A percentile compares a stretch with the other conserved stretches of the same genome.
Conservation (phyloP, 192 early-diverging fungal species). For the Podila epigama region DNA sequence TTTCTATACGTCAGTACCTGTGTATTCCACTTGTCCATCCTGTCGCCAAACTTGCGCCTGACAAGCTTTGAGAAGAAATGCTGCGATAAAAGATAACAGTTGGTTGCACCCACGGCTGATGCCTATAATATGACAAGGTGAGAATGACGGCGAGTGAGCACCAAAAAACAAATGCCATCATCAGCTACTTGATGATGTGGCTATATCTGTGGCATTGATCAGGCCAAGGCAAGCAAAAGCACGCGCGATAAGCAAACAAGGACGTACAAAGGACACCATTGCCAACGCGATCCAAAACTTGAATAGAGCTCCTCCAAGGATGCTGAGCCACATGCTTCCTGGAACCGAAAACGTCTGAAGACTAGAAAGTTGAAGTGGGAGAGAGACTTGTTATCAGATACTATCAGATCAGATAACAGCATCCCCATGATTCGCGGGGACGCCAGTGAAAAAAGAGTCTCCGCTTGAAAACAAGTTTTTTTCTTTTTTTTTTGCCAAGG, state of each 20-base stretch:
- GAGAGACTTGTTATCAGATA: constrained; percentile 1
- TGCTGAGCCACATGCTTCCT: constrained; percentile 69
- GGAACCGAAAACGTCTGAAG: constrained; percentile 68
- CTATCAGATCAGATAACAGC: constrained; percentile 3
- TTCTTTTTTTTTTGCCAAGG: neutral
- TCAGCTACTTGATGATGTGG: too few relatives aligned
- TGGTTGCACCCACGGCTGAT: constrained; percentile 59
- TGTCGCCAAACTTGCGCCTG: constrained; percentile 56
- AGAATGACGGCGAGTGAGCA: neutral
- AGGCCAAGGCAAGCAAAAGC: neutral
- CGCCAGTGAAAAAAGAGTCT: too few relatives aligned
- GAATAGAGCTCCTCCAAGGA: constrained; percentile 64
- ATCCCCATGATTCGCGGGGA: too few relatives aligned
- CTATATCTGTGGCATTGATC: too few relatives aligned
- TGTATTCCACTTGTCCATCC: constrained; percentile 61
- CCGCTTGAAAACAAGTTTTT: neutral
- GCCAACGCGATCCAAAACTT: constrained; percentile 58
- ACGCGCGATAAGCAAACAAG: neutral
- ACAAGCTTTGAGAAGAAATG: constrained; percentile 58
- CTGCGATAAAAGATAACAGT: constrained; percentile 60
- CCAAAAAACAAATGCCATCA: too few relatives aligned
- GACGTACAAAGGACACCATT: constrained; percentile 56
- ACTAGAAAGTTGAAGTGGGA: constrained; percentile 34
- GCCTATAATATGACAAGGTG: constrained; percentile 42
- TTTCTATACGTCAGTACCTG: constrained; percentile 47